These are phyloP conservation scores for Geosmithia putterillii DNA, from an alignment of 2,329 filamentous ascomycete genomes.

Conservation along the genomic window DNA sequence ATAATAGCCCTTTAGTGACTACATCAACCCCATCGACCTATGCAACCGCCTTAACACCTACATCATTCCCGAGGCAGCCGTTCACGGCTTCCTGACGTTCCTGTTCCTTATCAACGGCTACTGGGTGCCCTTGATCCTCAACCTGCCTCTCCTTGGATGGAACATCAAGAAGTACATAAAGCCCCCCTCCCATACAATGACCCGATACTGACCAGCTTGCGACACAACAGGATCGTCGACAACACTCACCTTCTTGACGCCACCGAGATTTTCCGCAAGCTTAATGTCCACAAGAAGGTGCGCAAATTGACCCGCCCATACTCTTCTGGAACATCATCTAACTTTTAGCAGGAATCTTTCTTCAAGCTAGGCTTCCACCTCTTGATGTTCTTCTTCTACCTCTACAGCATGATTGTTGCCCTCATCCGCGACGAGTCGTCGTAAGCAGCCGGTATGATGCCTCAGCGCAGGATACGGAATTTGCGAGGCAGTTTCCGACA, in stretches of 20 bases:
- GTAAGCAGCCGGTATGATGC: constrained; percentile 31
- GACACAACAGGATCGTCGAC: constrained; percentile 65
- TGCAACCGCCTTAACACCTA: constrained; percentile 99
- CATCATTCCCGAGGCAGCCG: constrained; percentile 95
- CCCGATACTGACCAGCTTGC: constrained; percentile 8
- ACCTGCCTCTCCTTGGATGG: constrained; percentile 82
- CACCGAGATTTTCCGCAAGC: constrained; percentile 97
- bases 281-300: constrained; percentile 99
- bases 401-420: constrained; percentile 97
- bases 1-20: constrained; percentile 52
- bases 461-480: background rate
- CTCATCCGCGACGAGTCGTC: constrained; percentile 90
- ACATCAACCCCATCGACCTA: constrained; percentile 99
- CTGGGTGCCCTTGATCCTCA: constrained; percentile 87
- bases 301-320: background rate
- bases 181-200: constrained; percentile 8
- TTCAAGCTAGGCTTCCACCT: constrained; percentile 98
- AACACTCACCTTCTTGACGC: constrained; percentile 96
- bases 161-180: constrained; percentile 87
- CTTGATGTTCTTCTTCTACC: constrained; percentile 99
- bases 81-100: constrained; percentile 91
- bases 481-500: background rate
- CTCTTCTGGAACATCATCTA: constrained; percentile 5
- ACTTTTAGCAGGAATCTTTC: constrained; percentile 71
- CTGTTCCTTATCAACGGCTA: constrained; percentile 98